phyloP scores from a whole-genome alignment of 768 basidiomycete species.

The Amanita thiersii region DNA sequence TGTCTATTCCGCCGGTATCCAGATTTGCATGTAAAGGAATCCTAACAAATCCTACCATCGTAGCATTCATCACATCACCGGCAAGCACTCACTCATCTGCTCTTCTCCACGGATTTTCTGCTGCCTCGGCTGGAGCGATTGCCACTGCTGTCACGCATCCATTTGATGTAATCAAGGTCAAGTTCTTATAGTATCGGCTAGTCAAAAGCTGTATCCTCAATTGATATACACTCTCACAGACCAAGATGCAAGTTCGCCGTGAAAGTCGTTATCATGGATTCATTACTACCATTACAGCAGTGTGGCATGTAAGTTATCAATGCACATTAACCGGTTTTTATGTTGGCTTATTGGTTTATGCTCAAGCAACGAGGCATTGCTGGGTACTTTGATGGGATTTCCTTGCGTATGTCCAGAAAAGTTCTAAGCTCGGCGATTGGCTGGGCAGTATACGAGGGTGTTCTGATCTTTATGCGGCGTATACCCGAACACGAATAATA shows the following conservation, averaged over 20 bases:
- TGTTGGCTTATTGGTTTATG: slow-evolving; percentile 1
- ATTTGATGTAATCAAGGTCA: slow-evolving; percentile 89
- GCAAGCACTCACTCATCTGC: slow-evolving; percentile 38
- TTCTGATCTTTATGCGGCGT: slow-evolving; percentile 50
- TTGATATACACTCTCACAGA: slow-evolving; percentile 35
- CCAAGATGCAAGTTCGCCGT: slow-evolving; percentile 86
- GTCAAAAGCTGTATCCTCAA: not conserved
- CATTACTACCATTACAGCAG: slow-evolving; percentile 49
- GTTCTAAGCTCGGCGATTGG: slow-evolving; percentile 84
- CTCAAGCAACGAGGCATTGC: slow-evolving; percentile 68
- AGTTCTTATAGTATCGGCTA: not conserved
- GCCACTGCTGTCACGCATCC: slow-evolving; percentile 86
- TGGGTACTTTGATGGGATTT: slow-evolving; percentile 85
- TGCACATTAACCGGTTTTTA: not conserved
- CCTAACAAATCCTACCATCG: slow-evolving; percentile 2
- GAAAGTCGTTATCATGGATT: slow-evolving; percentile 72
- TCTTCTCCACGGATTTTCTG: slow-evolving; percentile 54
- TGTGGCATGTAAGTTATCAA: slow-evolving; percentile 52
- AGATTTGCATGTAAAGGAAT: not conserved
- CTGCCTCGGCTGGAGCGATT: slow-evolving; percentile 74
- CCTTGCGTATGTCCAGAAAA: slow-evolving; percentile 78
- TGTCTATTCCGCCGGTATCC: slow-evolving; percentile 8
- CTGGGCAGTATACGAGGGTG: slow-evolving; percentile 86
- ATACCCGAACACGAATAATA: not conserved
- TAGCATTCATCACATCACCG: slow-evolving; percentile 35